Conservation (phyloP, 2,329 filamentous ascomycete species). For the Diplocarpon rosae region DNA sequence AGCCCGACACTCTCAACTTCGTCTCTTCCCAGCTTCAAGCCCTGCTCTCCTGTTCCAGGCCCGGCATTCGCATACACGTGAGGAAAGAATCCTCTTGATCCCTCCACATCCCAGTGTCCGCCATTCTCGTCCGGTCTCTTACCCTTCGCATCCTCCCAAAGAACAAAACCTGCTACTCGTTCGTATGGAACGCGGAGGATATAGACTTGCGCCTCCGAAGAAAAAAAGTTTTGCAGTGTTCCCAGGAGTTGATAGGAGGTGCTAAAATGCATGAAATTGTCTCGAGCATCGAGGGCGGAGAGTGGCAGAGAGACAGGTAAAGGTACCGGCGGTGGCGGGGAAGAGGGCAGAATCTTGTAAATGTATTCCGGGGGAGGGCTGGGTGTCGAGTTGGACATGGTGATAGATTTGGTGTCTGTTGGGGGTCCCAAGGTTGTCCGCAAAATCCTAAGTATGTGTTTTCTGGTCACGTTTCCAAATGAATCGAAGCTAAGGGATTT, state of each 20-base stretch:
- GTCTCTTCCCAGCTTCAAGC: slow-evolving; percentile 18
- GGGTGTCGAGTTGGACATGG: slow-evolving; percentile 12
- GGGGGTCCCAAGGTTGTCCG: too few species aligned
- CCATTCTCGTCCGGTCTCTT: slow-evolving; percentile 17
- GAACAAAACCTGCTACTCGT: slow-evolving; percentile 15
- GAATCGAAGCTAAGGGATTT: too few species aligned
- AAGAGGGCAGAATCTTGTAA: slow-evolving; percentile 25
- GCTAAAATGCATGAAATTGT: slow-evolving; percentile 23
- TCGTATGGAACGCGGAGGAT: slow-evolving; percentile 21
- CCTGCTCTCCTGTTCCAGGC: slow-evolving; percentile 3
- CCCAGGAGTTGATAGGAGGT: slow-evolving; percentile 21
- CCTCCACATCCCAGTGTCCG: slow-evolving; percentile 21
- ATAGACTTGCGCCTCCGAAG: slow-evolving; percentile 10
- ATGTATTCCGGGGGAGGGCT: slow-evolving; percentile 20
- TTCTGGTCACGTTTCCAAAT: too few species aligned
- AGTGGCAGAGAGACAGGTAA: slow-evolving; percentile 21
- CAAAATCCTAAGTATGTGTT: too few species aligned
- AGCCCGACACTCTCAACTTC: slow-evolving; percentile 19
- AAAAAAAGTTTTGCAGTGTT: slow-evolving; percentile 22
- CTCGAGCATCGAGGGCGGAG: slow-evolving; percentile 21
- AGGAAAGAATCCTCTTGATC: slow-evolving; percentile 18
- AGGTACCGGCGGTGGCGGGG: slow-evolving; percentile 14
- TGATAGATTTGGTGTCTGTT: not conserved
- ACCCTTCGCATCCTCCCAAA: slow-evolving; percentile 18
- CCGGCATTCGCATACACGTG: slow-evolving; percentile 21